Evolutionary conservation across 257 asterid species (phyloP).

Genomic region (Prunella vulgaris): DNA sequence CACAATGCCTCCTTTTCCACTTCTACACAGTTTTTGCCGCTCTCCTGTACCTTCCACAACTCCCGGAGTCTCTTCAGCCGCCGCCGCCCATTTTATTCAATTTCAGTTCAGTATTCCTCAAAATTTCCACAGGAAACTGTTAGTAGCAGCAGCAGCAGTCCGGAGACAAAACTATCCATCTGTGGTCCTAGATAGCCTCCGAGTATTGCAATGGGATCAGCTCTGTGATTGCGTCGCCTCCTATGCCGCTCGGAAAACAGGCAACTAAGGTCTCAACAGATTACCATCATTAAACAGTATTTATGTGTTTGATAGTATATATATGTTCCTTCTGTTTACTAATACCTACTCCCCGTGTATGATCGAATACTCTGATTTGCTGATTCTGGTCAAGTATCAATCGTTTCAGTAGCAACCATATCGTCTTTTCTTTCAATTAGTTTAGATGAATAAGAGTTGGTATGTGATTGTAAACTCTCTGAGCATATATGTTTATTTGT

Average conservation of each 20-base stretch:
- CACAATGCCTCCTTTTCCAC: conserved; percentile 27
- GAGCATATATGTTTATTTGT: too few relatives aligned
- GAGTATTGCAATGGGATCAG: conserved; percentile 83
- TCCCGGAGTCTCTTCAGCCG: conserved; percentile 10
- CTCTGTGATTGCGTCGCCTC: conserved; percentile 81
- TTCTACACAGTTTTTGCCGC: conserved; percentile 14
- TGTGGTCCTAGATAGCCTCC: conserved; percentile 71
- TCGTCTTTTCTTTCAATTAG: too few relatives aligned
- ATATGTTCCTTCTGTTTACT: not conserved
- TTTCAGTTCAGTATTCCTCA: conserved; percentile 20
- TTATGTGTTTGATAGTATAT: not conserved
- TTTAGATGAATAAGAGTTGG: too few relatives aligned
- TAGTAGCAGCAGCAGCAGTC: conserved; percentile 16
- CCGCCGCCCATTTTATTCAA: conserved; percentile 18
- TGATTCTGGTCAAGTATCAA: not conserved
- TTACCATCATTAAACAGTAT: not conserved
- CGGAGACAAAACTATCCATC: conserved; percentile 33
- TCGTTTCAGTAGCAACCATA: too few relatives aligned
- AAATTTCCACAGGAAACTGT: conserved; percentile 20
- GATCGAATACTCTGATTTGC: not conserved
- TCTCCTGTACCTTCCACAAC: conserved; percentile 10
- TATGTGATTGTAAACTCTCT: not conserved
- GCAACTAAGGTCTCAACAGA: conserved; percentile 49
- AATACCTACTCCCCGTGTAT: not conserved
- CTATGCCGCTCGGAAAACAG: conserved; percentile 71